These are phyloP conservation scores for Penicillium dipodomyicola DNA, from an alignment of 495 filamentous ascomycete genomes.

Conservation along the genomic window DNA sequence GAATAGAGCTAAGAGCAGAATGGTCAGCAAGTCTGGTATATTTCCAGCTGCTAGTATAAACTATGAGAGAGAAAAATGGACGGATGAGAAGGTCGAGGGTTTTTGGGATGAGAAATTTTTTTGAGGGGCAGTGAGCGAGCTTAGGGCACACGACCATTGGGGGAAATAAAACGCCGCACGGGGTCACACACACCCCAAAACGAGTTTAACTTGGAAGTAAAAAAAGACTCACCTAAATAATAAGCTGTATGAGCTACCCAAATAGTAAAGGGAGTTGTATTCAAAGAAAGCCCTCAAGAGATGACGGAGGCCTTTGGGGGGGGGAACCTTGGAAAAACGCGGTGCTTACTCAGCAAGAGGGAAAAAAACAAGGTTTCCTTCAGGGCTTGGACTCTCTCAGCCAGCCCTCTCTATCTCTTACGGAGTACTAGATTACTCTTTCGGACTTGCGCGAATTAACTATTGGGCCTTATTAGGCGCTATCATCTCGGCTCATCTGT, in stretches of 20 bases:
- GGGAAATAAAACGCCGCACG: constrained; percentile 18
- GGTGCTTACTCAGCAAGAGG: constrained; percentile 5
- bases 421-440: too few relatives aligned
- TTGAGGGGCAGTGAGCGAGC: constrained; percentile 11
- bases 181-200: constrained; percentile 14
- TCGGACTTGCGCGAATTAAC: constrained; percentile 1
- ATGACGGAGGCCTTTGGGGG: constrained; percentile 8
- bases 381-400: neutral
- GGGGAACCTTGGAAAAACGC: too few relatives aligned
- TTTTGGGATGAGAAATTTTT: constrained; percentile 18
- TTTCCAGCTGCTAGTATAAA: neutral
- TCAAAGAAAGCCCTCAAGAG: neutral
- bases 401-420: neutral
- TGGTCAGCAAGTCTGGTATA: constrained; percentile 6
- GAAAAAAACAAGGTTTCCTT: neutral
- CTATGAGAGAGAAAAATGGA: constrained; percentile 30
- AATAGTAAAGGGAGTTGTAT: neutral
- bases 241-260: constrained; percentile 5
- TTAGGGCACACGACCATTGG: constrained; percentile 25
- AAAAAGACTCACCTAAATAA: constrained; percentile 13
- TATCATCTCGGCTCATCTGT: neutral
- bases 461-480: neutral
- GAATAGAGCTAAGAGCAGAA: constrained; percentile 6
- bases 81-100: constrained; percentile 19
- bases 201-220: constrained; percentile 12